Conservation (phyloP, 1,139 yeast genomes). For the Blastobotrys aristatus region DNA sequence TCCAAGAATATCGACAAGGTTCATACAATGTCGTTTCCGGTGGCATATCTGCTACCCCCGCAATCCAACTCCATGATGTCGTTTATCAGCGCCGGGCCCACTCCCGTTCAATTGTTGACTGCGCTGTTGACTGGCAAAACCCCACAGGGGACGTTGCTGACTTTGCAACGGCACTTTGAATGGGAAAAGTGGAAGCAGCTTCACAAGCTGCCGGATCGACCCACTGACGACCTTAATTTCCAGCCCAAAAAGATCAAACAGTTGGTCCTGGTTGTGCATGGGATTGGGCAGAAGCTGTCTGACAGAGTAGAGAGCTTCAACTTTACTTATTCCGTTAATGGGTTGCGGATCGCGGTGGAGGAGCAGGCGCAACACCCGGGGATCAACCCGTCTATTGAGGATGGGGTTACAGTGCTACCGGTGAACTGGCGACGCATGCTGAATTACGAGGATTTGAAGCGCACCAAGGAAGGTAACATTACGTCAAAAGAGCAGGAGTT, state of each 20-base stretch:
- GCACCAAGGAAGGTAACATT: conserved; percentile 19
- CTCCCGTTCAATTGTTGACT: conserved; percentile 23
- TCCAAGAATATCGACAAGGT: conserved; percentile 10
- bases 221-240: conserved; percentile 28
- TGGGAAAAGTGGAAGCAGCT: conserved; percentile 31
- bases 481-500: conserved; percentile 39
- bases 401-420: conserved; percentile 35
- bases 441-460: conserved; percentile 31
- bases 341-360: conserved; percentile 45
- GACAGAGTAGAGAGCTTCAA: conserved; percentile 73
- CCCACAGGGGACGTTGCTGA: conserved; percentile 29
- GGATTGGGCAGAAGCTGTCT: conserved; percentile 88
- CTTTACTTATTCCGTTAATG: conserved; percentile 80
- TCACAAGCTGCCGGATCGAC: conserved; percentile 29
- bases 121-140: conserved; percentile 27
- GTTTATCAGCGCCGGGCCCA: conserved; percentile 21
- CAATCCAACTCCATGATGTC: conserved; percentile 20
- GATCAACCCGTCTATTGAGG: conserved; percentile 26
- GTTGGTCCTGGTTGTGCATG: conserved; percentile 80
- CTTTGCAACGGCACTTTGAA: conserved; percentile 27
- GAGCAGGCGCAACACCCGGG: conserved; percentile 28
- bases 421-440: conserved; percentile 39
- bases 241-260: conserved; percentile 40
- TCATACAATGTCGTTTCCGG: conserved; percentile 17
- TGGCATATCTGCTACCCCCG: conserved; percentile 25